Percentiles rank a stretch among this genome's conserved stretches.
phyloP scores from a whole-genome alignment of 371 early-diverging fungal species.

The Zopfochytrium polystomum region DNA sequence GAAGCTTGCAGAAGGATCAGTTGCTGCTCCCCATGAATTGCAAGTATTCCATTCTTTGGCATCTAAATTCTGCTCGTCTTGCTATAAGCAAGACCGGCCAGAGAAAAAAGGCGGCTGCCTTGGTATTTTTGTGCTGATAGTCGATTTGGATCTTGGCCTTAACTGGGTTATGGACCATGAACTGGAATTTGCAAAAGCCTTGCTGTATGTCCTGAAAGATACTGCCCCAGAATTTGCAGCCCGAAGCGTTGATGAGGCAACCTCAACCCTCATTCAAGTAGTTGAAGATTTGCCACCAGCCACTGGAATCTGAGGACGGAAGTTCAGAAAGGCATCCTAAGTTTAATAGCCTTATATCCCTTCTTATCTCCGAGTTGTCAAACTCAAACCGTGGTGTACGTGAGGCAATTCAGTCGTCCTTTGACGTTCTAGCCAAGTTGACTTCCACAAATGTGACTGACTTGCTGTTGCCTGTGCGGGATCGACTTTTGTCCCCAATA shows the following conservation, averaged over 20 bases:
- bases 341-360: conserved; percentile 63
- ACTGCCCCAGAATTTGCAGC: conserved; percentile 76
- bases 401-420: conserved; percentile 78
- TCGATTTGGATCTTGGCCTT: conserved; percentile 76
- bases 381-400: conserved; percentile 88
- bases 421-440: conserved; percentile 76
- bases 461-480: conserved; percentile 78
- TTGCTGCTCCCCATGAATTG: conserved; percentile 45
- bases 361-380: conserved; percentile 87
- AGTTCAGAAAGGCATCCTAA: conserved; percentile 29
- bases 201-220: conserved; percentile 93
- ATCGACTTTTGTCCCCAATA: conserved; percentile 87
- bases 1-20: conserved; percentile 41
- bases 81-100: conserved; percentile 83
- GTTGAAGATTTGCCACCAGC: conserved; percentile 71
- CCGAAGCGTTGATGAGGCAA: conserved; percentile 72
- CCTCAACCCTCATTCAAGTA: conserved; percentile 71
- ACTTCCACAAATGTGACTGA: conserved; percentile 78
- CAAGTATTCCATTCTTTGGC: conserved; percentile 76
- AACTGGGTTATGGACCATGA: conserved; percentile 91
- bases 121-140: conserved; percentile 80
- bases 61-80: conserved; percentile 74
- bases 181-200: conserved; percentile 85
- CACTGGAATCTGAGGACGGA: conserved; percentile 19
- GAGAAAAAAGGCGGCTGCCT: conserved; percentile 83